Evolutionary conservation across 1,284 basidiomycete genomes (phyloP).

Genomic region (Puccinia polysora): DNA sequence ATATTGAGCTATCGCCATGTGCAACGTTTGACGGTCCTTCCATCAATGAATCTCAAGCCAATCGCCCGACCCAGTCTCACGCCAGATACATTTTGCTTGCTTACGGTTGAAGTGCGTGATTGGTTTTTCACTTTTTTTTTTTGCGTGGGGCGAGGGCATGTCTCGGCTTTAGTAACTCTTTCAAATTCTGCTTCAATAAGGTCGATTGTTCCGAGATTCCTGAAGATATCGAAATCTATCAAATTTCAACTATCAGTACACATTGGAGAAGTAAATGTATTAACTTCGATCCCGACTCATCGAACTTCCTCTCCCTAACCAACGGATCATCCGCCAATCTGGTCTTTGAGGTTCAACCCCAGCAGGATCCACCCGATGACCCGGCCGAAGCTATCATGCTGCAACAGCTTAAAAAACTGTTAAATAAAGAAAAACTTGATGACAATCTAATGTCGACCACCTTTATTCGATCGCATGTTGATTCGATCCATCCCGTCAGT

Average conservation of each 20-base stretch:
- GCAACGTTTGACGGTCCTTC: slow-evolving; percentile 61
- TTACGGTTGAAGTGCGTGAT: slow-evolving; percentile 58
- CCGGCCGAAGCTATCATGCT: background rate
- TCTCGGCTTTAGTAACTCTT: background rate
- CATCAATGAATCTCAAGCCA: slow-evolving; percentile 59
- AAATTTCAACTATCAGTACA: slow-evolving; percentile 29
- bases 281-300: background rate
- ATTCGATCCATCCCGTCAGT: slow-evolving; percentile 24
- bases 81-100: slow-evolving; percentile 58
- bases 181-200: slow-evolving; percentile 4
- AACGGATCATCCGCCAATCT: background rate
- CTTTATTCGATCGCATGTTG: background rate
- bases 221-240: slow-evolving; percentile 36
- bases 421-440: slow-evolving; percentile 15
- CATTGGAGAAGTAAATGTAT: slow-evolving; percentile 31
- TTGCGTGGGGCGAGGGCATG: background rate
- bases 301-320: background rate
- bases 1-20: slow-evolving; percentile 62
- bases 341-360: slow-evolving; percentile 18
- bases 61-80: slow-evolving; percentile 58
- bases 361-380: background rate
- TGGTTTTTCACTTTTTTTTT: background rate
- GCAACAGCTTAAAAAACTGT: slow-evolving; percentile 11
- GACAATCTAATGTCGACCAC: background rate
- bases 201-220: slow-evolving; percentile 25